phyloP scores from a whole-genome alignment of 164 flowering plant species.

The Liriodendron chinense region DNA sequence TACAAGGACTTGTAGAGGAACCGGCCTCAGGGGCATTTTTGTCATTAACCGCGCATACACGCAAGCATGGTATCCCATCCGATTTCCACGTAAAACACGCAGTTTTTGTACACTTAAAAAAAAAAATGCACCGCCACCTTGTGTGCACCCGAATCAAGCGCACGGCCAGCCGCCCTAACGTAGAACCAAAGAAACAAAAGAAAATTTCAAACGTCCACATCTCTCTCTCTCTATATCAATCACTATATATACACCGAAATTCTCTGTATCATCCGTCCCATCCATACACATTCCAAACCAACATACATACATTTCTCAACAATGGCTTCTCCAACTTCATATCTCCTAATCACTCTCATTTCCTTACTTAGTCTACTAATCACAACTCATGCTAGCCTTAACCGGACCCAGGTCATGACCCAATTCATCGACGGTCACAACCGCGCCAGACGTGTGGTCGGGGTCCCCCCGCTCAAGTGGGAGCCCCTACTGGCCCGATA shows the following conservation, averaged over 20 bases:
- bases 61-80: neutral
- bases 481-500: constrained; percentile 21
- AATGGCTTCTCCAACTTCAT: constrained; percentile 1
- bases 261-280: neutral
- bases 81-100: neutral
- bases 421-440: constrained; percentile 25
- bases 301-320: neutral
- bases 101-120: neutral
- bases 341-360: neutral
- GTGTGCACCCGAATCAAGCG: neutral
- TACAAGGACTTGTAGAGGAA: too few relatives aligned
- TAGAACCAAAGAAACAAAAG: neutral
- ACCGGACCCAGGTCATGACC: constrained; percentile 6
- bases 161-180: neutral
- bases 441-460: constrained; percentile 18
- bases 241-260: neutral
- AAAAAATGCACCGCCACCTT: neutral
- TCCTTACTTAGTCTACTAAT: neutral
- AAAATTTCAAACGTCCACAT: neutral
- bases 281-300: neutral
- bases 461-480: constrained; percentile 24
- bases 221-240: neutral
- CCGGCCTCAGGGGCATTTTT: too few relatives aligned
- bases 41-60: too few relatives aligned
- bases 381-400: neutral